Conservation (phyloP, 352 stramenopile genomes). For the Plasmopara viticola region DNA sequence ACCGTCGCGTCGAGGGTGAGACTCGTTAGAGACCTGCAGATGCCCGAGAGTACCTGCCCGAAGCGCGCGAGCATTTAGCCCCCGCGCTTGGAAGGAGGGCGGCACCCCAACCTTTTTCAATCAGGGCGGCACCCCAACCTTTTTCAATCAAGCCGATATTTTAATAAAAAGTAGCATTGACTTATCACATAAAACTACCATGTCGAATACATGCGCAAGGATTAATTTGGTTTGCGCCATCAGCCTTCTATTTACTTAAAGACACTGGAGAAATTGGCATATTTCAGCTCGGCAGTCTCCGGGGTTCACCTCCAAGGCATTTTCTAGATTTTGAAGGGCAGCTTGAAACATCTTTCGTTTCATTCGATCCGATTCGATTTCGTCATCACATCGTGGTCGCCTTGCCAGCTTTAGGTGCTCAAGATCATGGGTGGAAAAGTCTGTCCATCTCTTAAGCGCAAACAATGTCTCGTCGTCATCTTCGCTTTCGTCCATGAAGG, state of each 20-base stretch:
- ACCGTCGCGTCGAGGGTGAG: too few species aligned
- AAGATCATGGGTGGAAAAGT: constrained; percentile 42
- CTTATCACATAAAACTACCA: too few species aligned
- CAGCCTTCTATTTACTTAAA: constrained; percentile 6
- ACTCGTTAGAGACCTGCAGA: too few species aligned
- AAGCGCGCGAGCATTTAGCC: too few species aligned
- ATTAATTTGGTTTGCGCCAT: too few species aligned
- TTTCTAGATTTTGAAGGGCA: constrained; percentile 35
- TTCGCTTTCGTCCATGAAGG: constrained; percentile 3
- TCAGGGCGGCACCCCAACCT: too few species aligned
- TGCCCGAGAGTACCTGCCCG: too few species aligned
- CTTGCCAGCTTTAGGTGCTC: constrained; percentile 24
- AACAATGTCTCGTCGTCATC: constrained; percentile 11
- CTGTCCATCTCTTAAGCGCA: constrained; percentile 35
- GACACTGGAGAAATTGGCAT: constrained; percentile 35
- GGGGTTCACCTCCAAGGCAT: constrained; percentile 39
- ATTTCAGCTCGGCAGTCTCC: constrained; percentile 55
- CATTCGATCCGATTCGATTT: neutral
- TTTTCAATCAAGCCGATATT: too few species aligned
- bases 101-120: too few species aligned
- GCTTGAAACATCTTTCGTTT: constrained; percentile 14
- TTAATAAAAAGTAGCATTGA: too few species aligned
- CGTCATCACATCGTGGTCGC: neutral
- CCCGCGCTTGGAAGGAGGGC: too few species aligned
- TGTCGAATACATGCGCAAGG: too few species aligned